Conservation (phyloP, 768 basidiomycete genomes). For the Sutorius australiensis region DNA sequence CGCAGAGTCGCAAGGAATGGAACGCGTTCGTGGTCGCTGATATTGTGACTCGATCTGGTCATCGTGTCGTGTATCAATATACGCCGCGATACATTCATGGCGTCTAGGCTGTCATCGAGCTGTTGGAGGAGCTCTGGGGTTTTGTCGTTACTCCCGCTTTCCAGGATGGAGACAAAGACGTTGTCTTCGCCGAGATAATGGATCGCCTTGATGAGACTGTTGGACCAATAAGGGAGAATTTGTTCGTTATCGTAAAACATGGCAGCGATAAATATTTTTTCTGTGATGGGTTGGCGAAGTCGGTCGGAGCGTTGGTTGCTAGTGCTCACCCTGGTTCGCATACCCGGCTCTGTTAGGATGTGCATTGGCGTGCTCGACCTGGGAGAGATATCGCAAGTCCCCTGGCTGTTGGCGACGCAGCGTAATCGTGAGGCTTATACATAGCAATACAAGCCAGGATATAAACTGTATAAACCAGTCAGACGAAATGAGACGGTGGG, state of each 20-base stretch:
- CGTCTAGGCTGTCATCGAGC: constrained; percentile 6
- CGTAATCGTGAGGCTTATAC: constrained; percentile 1
- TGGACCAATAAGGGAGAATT: constrained; percentile 39
- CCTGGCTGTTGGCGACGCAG: constrained; percentile 1
- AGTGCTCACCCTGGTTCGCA: constrained; percentile 7
- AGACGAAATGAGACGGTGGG: neutral
- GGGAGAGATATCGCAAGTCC: constrained; percentile 13
- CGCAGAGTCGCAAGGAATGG: constrained; percentile 26
- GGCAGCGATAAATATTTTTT: constrained; percentile 23
- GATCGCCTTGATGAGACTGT: constrained; percentile 33
- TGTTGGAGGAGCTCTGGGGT: constrained; percentile 10
- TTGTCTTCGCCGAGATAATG: constrained; percentile 40
- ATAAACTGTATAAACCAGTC: neutral
- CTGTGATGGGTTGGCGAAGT: neutral
- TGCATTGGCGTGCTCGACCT: constrained; percentile 11
- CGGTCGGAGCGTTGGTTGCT: no score
- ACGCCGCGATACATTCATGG: constrained; percentile 10
- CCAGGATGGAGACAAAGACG: constrained; percentile 41
- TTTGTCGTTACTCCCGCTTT: constrained; percentile 30
- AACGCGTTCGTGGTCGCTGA: neutral
- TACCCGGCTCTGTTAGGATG: constrained; percentile 15
- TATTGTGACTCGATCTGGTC: constrained; percentile 1
- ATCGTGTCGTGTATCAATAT: constrained; percentile 15
- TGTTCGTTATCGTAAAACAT: constrained; percentile 39
- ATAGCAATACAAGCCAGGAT: constrained; percentile 6